These are phyloP conservation scores for Aphanomyces stellatus DNA, from an alignment of 352 stramenopile genomes.

Conservation along the genomic window DNA sequence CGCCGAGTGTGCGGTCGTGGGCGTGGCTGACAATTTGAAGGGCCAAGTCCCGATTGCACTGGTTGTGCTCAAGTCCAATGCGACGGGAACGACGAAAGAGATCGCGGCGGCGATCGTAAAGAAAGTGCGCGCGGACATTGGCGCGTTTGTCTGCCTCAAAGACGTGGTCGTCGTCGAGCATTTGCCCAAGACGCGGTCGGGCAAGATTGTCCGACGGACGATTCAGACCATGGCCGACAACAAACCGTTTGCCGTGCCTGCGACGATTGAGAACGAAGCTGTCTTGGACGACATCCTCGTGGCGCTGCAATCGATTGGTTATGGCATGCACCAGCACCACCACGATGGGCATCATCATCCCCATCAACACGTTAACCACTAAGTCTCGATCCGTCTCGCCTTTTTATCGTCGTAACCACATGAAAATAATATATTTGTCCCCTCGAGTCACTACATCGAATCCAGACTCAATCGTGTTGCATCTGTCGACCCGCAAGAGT, in stretches of 20 bases:
- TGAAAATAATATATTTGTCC: too few relatives aligned
- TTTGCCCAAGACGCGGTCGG: constrained; percentile 42
- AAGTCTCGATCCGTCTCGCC: too few relatives aligned
- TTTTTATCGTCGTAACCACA: neutral
- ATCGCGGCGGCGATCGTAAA: constrained; percentile 25
- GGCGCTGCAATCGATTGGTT: constrained; percentile 34
- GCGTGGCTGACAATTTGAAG: constrained; percentile 35
- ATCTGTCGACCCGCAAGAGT: too few relatives aligned
- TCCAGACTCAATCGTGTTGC: too few relatives aligned
- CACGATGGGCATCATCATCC: neutral
- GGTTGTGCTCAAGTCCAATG: constrained; percentile 37
- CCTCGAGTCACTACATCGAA: too few relatives aligned
- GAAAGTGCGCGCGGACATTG: constrained; percentile 38
- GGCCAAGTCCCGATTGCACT: constrained; percentile 37
- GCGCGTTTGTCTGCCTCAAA: constrained; percentile 45
- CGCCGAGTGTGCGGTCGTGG: constrained; percentile 80
- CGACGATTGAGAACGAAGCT: constrained; percentile 42
- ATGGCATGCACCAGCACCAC: constrained; percentile 23
- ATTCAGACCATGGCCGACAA: constrained; percentile 44
- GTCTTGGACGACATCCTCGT: constrained; percentile 32
- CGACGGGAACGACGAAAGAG: constrained; percentile 28
- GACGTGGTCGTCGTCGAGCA: constrained; percentile 33
- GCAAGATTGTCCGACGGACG: constrained; percentile 45
- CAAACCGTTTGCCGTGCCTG: constrained; percentile 31
- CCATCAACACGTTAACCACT: neutral